phyloP scores from a whole-genome alignment of 176 grass and related monocot genomes.

The Sorghum bicolor region DNA sequence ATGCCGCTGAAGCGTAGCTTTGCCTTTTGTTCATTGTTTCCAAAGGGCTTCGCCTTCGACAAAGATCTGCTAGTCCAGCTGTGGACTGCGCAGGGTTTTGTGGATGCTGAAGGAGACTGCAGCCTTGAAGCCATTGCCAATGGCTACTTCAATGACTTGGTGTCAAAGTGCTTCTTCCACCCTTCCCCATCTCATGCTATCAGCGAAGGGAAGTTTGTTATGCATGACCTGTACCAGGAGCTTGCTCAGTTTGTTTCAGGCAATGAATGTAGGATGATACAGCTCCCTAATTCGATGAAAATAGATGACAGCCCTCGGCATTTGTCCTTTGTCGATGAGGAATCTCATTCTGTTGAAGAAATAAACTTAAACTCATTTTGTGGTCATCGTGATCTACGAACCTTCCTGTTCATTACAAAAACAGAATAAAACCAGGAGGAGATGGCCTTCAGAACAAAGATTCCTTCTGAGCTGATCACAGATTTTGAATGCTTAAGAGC shows the following conservation, averaged over 20 bases:
- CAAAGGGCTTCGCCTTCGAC: slow-evolving; percentile 42
- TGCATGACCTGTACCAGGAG: slow-evolving; percentile 60
- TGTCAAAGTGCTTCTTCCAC: slow-evolving; percentile 40
- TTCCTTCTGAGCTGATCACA: slow-evolving; percentile 13
- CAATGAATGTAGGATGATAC: slow-evolving; percentile 30
- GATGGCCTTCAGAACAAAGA: slow-evolving; percentile 13
- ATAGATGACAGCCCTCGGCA: slow-evolving; percentile 21
- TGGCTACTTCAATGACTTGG: slow-evolving; percentile 39
- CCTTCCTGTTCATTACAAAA: slow-evolving; percentile 42
- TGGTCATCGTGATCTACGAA: slow-evolving; percentile 27
- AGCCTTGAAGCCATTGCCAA: slow-evolving; percentile 18
- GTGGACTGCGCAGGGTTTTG: slow-evolving; percentile 51
- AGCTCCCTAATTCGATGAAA: slow-evolving; percentile 1
- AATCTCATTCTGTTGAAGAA: not conserved
- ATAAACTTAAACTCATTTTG: not conserved
- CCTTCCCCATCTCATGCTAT: slow-evolving; percentile 12
- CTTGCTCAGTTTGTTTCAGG: slow-evolving; percentile 36
- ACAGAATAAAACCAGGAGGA: slow-evolving; percentile 1
- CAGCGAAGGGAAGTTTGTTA: slow-evolving; percentile 19
- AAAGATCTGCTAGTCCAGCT: slow-evolving; percentile 43
- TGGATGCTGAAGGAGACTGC: slow-evolving; percentile 6
- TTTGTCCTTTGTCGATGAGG: slow-evolving; percentile 33
- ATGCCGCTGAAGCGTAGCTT: slow-evolving; percentile 48
- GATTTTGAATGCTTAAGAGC: slow-evolving; percentile 45
- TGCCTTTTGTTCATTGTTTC: slow-evolving; percentile 46